Percentiles rank a stretch among this genome's conserved stretches.
Evolutionary conservation across 2,329 filamentous ascomycete genomes (phyloP).

Genomic region (Furcasterigmium sp.): DNA sequence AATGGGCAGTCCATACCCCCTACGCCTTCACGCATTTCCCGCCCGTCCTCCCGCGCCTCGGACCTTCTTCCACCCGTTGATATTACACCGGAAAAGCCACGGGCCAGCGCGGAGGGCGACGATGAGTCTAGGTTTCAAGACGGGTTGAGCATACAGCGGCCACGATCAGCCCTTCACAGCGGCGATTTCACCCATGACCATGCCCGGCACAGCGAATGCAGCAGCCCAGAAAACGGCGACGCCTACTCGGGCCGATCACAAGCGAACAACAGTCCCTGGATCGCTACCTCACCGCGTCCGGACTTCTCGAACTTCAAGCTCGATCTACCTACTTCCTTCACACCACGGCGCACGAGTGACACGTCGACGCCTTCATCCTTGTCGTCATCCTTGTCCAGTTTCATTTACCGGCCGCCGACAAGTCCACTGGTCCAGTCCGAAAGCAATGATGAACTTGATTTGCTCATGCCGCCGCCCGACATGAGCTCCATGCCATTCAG

Average conservation of each 20-base stretch:
- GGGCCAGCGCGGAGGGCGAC: constrained; percentile 16
- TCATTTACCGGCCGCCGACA: constrained; percentile 81
- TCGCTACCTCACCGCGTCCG: constrained; percentile 51
- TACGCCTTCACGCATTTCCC: constrained; percentile 30
- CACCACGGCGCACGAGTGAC: constrained; percentile 26
- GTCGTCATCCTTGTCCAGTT: constrained; percentile 72
- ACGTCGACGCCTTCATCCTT: constrained; percentile 52
- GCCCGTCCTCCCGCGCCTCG: constrained; percentile 28
- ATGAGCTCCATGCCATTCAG: constrained; percentile 31
- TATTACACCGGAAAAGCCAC: constrained; percentile 40
- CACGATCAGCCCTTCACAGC: constrained; percentile 68
- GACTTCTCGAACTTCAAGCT: constrained; percentile 42
- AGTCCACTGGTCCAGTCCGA: constrained; percentile 87
- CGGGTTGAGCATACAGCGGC: constrained; percentile 68
- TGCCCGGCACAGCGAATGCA: not conserved
- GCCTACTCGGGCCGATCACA: not conserved
- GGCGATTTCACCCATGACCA: constrained; percentile 54
- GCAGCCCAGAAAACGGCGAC: not conserved
- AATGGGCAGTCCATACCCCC: constrained; percentile 21
- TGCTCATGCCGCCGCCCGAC: constrained; percentile 47
- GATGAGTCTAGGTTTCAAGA: constrained; percentile 42
- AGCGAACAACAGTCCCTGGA: constrained; percentile 32
- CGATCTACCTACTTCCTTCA: constrained; percentile 20
- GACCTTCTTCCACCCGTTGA: constrained; percentile 39
- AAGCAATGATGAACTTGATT: constrained; percentile 73